Evolutionary conservation across 1,139 yeast species (phyloP).

Genomic region (Pichia norvegensis): DNA sequence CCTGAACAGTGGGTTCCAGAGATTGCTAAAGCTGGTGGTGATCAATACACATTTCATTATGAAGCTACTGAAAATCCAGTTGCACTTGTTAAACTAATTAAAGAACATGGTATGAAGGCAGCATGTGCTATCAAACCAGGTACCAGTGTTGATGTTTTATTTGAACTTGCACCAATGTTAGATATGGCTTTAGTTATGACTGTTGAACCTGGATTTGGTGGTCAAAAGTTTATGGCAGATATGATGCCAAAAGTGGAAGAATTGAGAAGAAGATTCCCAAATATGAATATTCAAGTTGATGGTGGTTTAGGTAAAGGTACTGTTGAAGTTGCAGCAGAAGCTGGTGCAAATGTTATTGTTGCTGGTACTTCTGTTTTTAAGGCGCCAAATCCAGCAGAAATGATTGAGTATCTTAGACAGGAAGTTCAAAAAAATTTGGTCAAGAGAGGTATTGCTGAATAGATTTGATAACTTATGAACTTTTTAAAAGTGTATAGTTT

Average conservation of each 20-base stretch:
- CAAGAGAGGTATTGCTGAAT: slow-evolving; percentile 20
- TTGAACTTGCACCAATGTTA: slow-evolving; percentile 55
- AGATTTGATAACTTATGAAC: background rate
- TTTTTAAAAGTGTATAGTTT: background rate
- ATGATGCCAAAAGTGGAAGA: slow-evolving; percentile 94
- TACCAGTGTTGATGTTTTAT: slow-evolving; percentile 79
- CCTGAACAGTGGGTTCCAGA: slow-evolving; percentile 95
- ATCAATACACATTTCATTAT: slow-evolving; percentile 91
- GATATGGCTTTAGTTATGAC: slow-evolving; percentile 97
- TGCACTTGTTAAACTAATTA: slow-evolving; percentile 67
- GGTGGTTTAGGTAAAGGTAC: slow-evolving; percentile 92
- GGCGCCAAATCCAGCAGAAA: slow-evolving; percentile 68
- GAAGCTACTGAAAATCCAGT: slow-evolving; percentile 83
- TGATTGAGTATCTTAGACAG: slow-evolving; percentile 58
- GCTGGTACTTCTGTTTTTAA: slow-evolving; percentile 93
- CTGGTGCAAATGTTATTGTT: slow-evolving; percentile 96
- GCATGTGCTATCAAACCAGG: slow-evolving; percentile 95
- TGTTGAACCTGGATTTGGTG: slow-evolving; percentile 98
- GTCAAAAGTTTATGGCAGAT: slow-evolving; percentile 89
- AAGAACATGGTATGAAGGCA: slow-evolving; percentile 77
- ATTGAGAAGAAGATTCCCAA: slow-evolving; percentile 62
- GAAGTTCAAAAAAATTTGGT: slow-evolving; percentile 39
- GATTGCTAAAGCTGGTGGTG: slow-evolving; percentile 92
- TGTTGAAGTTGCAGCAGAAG: slow-evolving; percentile 75
- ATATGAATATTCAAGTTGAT: slow-evolving; percentile 86